These are phyloP conservation scores for Fusarium palustre DNA, from an alignment of 2,329 filamentous ascomycete genomes.

Conservation along the genomic window DNA sequence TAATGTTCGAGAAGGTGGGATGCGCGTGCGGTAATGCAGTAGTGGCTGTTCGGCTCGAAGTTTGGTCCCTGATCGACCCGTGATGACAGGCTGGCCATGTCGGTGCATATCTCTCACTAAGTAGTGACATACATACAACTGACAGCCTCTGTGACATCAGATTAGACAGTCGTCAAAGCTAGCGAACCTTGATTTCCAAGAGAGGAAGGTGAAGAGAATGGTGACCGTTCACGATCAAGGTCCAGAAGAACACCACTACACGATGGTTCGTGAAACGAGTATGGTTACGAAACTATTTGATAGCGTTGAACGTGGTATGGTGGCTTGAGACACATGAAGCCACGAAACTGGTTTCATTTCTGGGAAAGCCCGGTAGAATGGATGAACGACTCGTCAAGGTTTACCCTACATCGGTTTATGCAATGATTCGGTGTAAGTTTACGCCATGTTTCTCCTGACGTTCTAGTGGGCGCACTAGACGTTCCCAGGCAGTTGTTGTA, in stretches of 20 bases:
- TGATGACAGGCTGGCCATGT: constrained; percentile 10
- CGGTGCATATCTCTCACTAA: background rate
- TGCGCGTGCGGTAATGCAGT: constrained; percentile 6
- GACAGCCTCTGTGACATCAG: background rate
- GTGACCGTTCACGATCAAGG: constrained; percentile 7
- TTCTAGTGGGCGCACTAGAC: constrained; percentile 26
- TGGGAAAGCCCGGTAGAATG: background rate
- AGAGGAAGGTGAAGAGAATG: constrained; percentile 35
- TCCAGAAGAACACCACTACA: background rate
- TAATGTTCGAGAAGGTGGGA: constrained; percentile 12
- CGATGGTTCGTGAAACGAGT: constrained; percentile 19
- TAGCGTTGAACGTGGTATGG: constrained; percentile 4
- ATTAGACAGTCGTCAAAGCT: constrained; percentile 13
- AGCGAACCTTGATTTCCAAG: constrained; percentile 15
- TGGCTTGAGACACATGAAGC: constrained; percentile 21
- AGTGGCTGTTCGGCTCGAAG: constrained; percentile 19
- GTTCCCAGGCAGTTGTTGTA: background rate
- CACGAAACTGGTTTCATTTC: constrained; percentile 3
- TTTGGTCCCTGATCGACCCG: constrained; percentile 41
- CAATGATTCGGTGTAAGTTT: constrained; percentile 5
- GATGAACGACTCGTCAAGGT: constrained; percentile 11
- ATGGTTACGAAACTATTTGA: constrained; percentile 3
- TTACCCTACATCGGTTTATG: constrained; percentile 1
- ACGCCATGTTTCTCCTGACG: constrained; percentile 28
- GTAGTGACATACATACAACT: background rate